phyloP scores from a whole-genome alignment of 805 yeast species.

The Clavispora carvajalis region DNA sequence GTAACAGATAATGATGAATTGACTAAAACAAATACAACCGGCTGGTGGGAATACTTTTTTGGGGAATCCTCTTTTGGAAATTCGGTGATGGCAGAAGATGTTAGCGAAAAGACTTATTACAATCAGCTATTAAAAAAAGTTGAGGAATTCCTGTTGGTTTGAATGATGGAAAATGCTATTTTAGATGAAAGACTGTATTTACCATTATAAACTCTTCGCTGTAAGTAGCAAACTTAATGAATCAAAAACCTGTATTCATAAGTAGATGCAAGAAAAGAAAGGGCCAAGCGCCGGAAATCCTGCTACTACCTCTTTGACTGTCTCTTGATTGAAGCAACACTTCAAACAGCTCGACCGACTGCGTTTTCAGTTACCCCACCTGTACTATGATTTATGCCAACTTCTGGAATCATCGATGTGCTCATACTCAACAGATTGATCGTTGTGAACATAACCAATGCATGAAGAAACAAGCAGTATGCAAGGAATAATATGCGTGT shows the following conservation, averaged over 20 bases:
- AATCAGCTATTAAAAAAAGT: conserved; percentile 19
- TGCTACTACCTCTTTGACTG: too few species aligned
- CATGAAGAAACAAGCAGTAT: conserved; percentile 73
- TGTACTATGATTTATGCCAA: conserved; percentile 35
- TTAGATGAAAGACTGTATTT: too few species aligned
- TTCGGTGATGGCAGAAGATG: conserved; percentile 19
- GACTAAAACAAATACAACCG: conserved; percentile 1
- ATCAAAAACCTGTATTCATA: too few species aligned
- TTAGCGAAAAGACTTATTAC: conserved; percentile 23
- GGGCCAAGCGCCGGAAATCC: too few species aligned
- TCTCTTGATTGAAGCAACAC: not conserved
- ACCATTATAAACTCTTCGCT: too few species aligned
- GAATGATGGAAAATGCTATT: not conserved
- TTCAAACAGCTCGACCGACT: not conserved
- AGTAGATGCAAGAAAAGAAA: too few species aligned
- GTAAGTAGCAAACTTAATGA: too few species aligned
- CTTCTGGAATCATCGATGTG: conserved; percentile 42
- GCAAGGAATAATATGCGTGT: conserved; percentile 68
- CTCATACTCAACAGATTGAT: conserved; percentile 49
- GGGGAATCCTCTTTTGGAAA: not conserved
- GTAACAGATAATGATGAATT: conserved; percentile 5
- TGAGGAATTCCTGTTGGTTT: conserved; percentile 1
- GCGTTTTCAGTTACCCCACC: conserved; percentile 29
- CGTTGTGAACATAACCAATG: conserved; percentile 61
- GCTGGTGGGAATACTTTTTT: conserved; percentile 9